Percentiles rank a stretch among this genome's conserved stretches.
Conservation (phyloP, 495 filamentous ascomycete genomes). For the Penicillium canescens region DNA sequence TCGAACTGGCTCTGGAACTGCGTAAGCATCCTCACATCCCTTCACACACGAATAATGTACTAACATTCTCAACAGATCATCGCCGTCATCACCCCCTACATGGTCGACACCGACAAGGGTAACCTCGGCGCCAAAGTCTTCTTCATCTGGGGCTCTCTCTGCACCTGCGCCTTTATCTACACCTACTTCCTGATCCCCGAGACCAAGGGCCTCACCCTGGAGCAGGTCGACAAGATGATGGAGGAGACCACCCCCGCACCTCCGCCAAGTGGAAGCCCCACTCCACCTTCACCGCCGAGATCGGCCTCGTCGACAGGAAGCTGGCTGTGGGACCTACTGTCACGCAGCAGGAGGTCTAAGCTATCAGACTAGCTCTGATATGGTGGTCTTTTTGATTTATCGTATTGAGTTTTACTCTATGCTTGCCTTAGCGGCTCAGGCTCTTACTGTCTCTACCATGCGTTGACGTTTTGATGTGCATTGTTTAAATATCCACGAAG, state of each 20-base stretch:
- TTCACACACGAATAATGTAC: slow-evolving; percentile 24
- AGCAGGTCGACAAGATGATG: slow-evolving; percentile 90
- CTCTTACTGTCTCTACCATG: slow-evolving; percentile 3
- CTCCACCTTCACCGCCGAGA: slow-evolving; percentile 68
- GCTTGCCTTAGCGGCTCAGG: background rate
- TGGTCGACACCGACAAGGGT: slow-evolving; percentile 63
- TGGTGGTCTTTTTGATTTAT: background rate
- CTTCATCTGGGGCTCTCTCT: slow-evolving; percentile 81
- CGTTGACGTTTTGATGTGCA: slow-evolving; percentile 16
- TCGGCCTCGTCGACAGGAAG: slow-evolving; percentile 54
- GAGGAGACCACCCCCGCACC: slow-evolving; percentile 78
- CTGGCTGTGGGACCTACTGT: slow-evolving; percentile 30
- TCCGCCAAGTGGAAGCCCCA: slow-evolving; percentile 74
- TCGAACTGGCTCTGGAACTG: slow-evolving; percentile 90
- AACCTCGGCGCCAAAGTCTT: slow-evolving; percentile 79
- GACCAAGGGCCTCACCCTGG: slow-evolving; percentile 86
- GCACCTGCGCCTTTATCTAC: slow-evolving; percentile 64
- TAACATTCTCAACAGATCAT: slow-evolving; percentile 40
- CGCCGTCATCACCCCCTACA: slow-evolving; percentile 77
- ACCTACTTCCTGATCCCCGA: slow-evolving; percentile 81
- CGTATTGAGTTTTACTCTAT: background rate
- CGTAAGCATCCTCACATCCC: slow-evolving; percentile 43
- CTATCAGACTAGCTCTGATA: background rate
- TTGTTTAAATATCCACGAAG: slow-evolving; percentile 5
- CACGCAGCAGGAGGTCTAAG: slow-evolving; percentile 33